Evolutionary conservation across 805 yeast genomes (phyloP).

Genomic region (Candida michaelii): DNA sequence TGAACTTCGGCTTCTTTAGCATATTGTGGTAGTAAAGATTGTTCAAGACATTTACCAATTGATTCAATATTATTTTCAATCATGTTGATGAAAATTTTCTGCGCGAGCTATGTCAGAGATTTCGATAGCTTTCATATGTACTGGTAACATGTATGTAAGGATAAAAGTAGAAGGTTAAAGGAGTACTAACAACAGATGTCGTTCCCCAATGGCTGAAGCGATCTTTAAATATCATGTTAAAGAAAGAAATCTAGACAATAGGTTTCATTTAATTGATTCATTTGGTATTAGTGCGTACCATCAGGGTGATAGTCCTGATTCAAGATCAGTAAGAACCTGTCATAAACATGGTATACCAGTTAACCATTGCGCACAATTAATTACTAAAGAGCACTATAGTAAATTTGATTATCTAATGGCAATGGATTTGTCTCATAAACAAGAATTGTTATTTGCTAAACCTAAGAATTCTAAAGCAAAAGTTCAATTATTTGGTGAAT

Average conservation of each 20-base stretch:
- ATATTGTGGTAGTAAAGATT: slow-evolving; percentile 61
- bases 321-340: slow-evolving; percentile 69
- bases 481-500: slow-evolving; percentile 77
- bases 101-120: slow-evolving; percentile 16
- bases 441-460: slow-evolving; percentile 48
- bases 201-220: slow-evolving; percentile 98
- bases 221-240: slow-evolving; percentile 69
- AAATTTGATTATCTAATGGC: slow-evolving; percentile 68
- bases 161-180: background rate
- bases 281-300: slow-evolving; percentile 90
- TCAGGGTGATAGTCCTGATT: slow-evolving; percentile 78
- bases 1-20: slow-evolving; percentile 68
- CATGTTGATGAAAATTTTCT: slow-evolving; percentile 19
- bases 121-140: slow-evolving; percentile 84
- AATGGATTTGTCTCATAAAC: slow-evolving; percentile 65
- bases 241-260: slow-evolving; percentile 41
- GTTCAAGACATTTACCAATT: slow-evolving; percentile 55
- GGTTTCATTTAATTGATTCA: slow-evolving; percentile 68
- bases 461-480: slow-evolving; percentile 52
- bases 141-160: slow-evolving; percentile 75
- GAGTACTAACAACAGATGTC: slow-evolving; percentile 55
- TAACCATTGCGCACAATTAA: slow-evolving; percentile 72
- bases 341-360: slow-evolving; percentile 70
- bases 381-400: slow-evolving; percentile 48
- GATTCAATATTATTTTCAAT: slow-evolving; percentile 44